Evolutionary conservation across 495 filamentous ascomycete genomes (phyloP), one percentile per base, ranked within the genome.

Genomic region (Lophium mytilinum): DNA sequence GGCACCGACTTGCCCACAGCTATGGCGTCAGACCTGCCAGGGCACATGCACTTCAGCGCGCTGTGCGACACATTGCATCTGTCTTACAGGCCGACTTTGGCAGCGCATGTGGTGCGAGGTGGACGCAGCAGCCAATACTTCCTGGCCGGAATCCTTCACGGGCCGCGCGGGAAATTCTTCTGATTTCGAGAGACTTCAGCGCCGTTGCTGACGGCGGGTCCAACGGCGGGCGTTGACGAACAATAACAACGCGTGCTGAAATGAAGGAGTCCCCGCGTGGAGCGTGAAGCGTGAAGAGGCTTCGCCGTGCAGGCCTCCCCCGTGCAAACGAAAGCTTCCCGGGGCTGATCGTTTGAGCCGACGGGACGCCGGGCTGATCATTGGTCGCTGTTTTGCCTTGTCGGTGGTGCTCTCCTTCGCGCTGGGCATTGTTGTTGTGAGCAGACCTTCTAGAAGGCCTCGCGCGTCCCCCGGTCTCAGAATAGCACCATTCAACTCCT

Each of bases 231-330:
- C 24, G 24, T 30, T 30, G 39, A 12, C 39, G 39, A 17, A 14
- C 17, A 30, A 48, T 24, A 64, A 64, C 61, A 64, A 64, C 61
- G 56, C 61, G 61, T 57, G 14, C 47, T 50, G 52, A 60, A 57
- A 57, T 54, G 57, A 60, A 50, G 53, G 48, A 33, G n/a, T 47
- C 18, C 43, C 18, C 10, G 11, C 10, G 18, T 21, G 43, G 24
- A 30, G 24, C 24, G 24, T 30, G 24, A 30, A 30, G 24, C n/a
- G n/a, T n/a, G n/a, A n/a, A n/a, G n/a, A n/a, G n/a, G n/a, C n/a
- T n/a, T n/a, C 48, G 36, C 10, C 30, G 48, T 12, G 9, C 48
- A 21, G 49, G 49, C 33, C 36, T 48, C 49, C 33, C 49, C 36
- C 14, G 21, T 24, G 34, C 34, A 24, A 37, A 37, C 19, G 14